Evolutionary conservation across 163 green algal genomes (phyloP).

Genomic region (Coccomyxa subellipsoidea): DNA sequence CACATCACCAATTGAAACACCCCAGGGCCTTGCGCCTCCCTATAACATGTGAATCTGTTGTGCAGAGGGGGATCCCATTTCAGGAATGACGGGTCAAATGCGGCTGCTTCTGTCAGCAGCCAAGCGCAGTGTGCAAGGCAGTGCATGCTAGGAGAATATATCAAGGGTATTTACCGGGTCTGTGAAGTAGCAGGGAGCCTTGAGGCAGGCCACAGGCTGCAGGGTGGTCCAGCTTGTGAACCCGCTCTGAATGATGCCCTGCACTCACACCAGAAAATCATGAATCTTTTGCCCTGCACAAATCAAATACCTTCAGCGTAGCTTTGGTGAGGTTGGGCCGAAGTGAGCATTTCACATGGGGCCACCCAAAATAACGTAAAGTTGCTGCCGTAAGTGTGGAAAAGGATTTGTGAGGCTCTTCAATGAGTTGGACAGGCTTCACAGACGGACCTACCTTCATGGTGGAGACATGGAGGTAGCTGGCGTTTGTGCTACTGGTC

Average conservation of each 20-base stretch:
- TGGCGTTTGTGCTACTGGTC: not conserved
- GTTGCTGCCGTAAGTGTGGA: not conserved
- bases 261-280: not conserved
- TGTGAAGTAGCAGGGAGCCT: not conserved
- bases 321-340: not conserved
- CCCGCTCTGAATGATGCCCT: not conserved
- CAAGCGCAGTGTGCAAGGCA: too few species aligned
- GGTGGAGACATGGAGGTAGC: constrained; percentile 6
- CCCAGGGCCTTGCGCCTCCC: too few species aligned
- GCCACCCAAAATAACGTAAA: not conserved
- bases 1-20: not conserved
- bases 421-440: not conserved
- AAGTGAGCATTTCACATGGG: not conserved
- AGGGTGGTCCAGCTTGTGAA: not conserved
- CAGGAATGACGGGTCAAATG: too few species aligned
- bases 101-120: too few species aligned
- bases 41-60: too few species aligned
- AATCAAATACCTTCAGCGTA: not conserved
- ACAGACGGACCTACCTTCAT: not conserved
- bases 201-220: not conserved
- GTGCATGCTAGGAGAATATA: not conserved
- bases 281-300: not conserved
- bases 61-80: too few species aligned
- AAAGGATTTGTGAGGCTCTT: not conserved
- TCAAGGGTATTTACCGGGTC: not conserved